phyloP scores from a whole-genome alignment of 1,284 basidiomycete species.

The Ceratobasidium sp. region DNA sequence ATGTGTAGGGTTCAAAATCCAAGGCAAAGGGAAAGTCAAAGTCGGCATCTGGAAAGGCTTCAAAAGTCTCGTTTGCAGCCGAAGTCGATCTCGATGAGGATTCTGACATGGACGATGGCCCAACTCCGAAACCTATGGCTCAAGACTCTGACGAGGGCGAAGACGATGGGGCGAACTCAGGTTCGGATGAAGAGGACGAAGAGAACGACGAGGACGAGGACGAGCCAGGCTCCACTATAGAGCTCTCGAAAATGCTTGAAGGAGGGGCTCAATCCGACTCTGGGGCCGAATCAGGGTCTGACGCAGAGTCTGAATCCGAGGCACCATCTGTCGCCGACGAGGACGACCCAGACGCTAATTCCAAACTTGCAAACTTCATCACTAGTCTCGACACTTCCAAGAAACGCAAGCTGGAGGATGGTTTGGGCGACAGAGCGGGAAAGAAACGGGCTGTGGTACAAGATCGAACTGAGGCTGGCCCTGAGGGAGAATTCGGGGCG shows the following conservation, averaged over 20 bases:
- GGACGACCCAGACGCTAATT: constrained; percentile 60
- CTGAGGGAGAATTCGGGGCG: constrained; percentile 74
- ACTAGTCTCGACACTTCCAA: constrained; percentile 68
- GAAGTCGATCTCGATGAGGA: constrained; percentile 74
- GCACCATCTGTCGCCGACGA: constrained; percentile 66
- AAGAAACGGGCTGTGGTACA: constrained; percentile 68
- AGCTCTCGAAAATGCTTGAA: constrained; percentile 71
- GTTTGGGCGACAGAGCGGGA: constrained; percentile 43
- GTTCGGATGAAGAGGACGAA: constrained; percentile 40
- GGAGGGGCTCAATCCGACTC: constrained; percentile 47
- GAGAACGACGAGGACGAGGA: constrained; percentile 42
- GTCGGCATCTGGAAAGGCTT: constrained; percentile 39
- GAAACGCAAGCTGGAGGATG: constrained; percentile 71
- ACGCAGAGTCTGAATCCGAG: constrained; percentile 37
- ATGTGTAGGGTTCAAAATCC: constrained; percentile 41
- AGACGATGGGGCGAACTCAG: constrained; percentile 30
- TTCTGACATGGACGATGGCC: constrained; percentile 48
- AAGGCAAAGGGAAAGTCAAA: constrained; percentile 42
- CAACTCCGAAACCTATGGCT: not conserved
- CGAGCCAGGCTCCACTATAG: constrained; percentile 55
- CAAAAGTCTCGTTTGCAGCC: constrained; percentile 52
- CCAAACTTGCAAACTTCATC: constrained; percentile 74
- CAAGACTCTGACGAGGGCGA: constrained; percentile 41
- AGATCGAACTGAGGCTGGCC: constrained; percentile 76
- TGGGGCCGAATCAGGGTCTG: constrained; percentile 37